A percentile compares a stretch with the other conserved stretches of the same genome.
These are phyloP conservation scores for Sonneratia alba DNA, from an alignment of 345 rosid genomes.

Conservation along the genomic window DNA sequence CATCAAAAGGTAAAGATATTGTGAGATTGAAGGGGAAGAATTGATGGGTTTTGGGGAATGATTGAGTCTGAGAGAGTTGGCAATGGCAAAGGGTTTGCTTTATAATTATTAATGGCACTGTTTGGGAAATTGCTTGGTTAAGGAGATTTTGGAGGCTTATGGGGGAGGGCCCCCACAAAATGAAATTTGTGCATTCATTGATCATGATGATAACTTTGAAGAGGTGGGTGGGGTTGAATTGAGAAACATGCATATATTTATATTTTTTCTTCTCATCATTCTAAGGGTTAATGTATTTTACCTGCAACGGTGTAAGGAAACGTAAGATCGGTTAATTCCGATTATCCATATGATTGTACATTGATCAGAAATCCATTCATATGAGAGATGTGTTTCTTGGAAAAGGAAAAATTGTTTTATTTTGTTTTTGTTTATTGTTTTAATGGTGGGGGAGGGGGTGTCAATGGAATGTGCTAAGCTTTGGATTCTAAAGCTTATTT, in stretches of 20 bases:
- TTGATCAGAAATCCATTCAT: no score
- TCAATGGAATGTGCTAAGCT: no score
- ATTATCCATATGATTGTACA: no score
- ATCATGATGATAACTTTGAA: background rate
- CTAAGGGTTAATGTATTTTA: no score
- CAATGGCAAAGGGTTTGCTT: background rate
- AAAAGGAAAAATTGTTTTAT: no score
- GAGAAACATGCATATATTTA: background rate
- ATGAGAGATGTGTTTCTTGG: no score
- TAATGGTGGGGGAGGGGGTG: no score
- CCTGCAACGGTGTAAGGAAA: no score
- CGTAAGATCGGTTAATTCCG: no score
- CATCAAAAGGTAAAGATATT: background rate
- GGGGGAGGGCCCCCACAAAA: background rate
- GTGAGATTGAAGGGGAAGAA: background rate
- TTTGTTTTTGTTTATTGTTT: no score
- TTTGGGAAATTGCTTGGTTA: background rate
- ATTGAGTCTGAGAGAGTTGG: background rate
- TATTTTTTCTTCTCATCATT: no score
- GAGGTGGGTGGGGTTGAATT: conserved; percentile 3
- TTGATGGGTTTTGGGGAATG: background rate
- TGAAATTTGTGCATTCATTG: background rate
- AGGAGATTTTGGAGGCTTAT: background rate
- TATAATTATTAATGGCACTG: background rate
- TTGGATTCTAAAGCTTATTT: no score